These are phyloP conservation scores for Parastagonospora nodorum DNA, from an alignment of 2,329 filamentous ascomycete species.

Conservation along the genomic window DNA sequence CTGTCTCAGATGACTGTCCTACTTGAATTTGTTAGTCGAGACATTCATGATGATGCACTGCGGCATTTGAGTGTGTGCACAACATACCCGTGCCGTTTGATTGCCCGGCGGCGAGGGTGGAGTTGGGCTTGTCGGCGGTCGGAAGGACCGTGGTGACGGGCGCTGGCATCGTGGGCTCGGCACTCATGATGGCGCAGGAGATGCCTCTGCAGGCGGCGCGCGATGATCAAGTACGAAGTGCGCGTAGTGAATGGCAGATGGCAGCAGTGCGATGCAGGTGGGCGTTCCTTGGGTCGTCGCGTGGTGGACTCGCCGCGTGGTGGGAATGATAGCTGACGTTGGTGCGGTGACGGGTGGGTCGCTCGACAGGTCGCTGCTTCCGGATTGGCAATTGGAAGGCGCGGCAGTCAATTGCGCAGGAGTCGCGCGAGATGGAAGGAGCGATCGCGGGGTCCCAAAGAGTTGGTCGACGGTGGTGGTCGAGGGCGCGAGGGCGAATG, in stretches of 20 bases:
- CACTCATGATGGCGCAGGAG: constrained; percentile 44
- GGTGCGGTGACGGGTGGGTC: constrained; percentile 1
- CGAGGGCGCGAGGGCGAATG: constrained; percentile 14
- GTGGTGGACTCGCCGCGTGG: constrained; percentile 19
- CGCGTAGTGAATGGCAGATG: constrained; percentile 14
- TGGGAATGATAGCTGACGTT: constrained; percentile 17
- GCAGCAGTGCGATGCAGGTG: constrained; percentile 17
- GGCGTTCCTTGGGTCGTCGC: constrained; percentile 8
- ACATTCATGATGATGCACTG: not conserved
- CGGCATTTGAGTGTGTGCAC: not conserved
- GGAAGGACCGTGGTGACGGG: constrained; percentile 32
- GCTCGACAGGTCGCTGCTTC: constrained; percentile 14
- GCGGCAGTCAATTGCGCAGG: constrained; percentile 25
- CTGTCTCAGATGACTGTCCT: constrained; percentile 21
- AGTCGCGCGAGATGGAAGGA: constrained; percentile 33
- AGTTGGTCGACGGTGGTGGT: constrained; percentile 21
- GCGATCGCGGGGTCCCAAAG: constrained; percentile 32
- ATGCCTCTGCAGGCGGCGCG: constrained; percentile 18
- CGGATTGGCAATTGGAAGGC: constrained; percentile 15
- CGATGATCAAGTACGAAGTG: constrained; percentile 6
- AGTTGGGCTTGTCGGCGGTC: constrained; percentile 34
- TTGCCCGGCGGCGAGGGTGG: constrained; percentile 29
- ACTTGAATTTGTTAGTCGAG: constrained; percentile 16
- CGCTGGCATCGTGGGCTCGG: constrained; percentile 34
- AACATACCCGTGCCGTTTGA: constrained; percentile 44